Evolutionary conservation across 2,329 filamentous ascomycete genomes (phyloP), one percentile per base, ranked within the genome.

Genomic region (Ophiostoma sp.): DNA sequence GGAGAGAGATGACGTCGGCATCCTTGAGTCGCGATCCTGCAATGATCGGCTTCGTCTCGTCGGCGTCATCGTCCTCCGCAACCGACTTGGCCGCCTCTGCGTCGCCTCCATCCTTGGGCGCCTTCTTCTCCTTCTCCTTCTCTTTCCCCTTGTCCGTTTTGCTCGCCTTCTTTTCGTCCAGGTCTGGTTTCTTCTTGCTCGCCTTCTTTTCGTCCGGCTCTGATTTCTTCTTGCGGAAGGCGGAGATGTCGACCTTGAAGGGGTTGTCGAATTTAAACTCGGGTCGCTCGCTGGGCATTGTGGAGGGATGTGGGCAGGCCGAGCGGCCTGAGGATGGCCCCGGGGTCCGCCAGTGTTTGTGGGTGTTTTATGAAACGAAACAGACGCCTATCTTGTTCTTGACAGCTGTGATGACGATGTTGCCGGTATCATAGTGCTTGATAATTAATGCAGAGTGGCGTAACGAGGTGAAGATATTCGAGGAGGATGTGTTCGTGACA

Each of bases 201-300:
- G 35, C 11, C 20, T 67, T 52, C 23, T 31, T 27, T 13, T 68
- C 17, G 60, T 57, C 33, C 15, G 35, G 6, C 2, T 44, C 48
- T 39, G 65, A 1, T 11, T 64, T 52, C 68, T 69, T 65, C 10
- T 44, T 68, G 10, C 67, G n/a, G 17, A 62, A 60, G 1, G 13
- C n/a, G 8, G 17, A n/a, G 17, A 62, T n/a, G 52, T 68, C 67
- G 33, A 68, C 67, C 54, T 60, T 60, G 33, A 68, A 68, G 17
- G 67, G 67, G 20, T 68, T 68, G 13, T 68, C 52, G 36, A 54
- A 62, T 20, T 62, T 54, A 31, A 67, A 67, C 39, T 67, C 39
- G 35, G 64, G 64, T 11, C 65, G 65, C 35, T 67, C 65, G 65
- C 65, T 67, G n/a, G 65, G 39, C 65, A 67, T 67, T 27, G n/a